Percentiles rank a stretch among this genome's conserved stretches.
phyloP scores from a whole-genome alignment of 2,329 filamentous ascomycete species.

The Karstenula rhodostoma region DNA sequence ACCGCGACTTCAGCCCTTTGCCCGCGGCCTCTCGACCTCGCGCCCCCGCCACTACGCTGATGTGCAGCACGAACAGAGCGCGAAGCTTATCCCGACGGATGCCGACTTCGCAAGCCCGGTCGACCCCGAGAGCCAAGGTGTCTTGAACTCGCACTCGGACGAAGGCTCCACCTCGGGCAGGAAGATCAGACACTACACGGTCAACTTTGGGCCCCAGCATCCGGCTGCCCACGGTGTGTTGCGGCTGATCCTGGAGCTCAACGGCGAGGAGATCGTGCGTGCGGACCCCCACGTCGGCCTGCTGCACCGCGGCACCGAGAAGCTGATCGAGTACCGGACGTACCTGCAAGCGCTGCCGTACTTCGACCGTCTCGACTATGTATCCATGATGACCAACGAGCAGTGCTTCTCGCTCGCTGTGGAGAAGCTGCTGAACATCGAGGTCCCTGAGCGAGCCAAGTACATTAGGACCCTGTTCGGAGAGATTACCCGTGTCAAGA shows the following conservation, averaged over 20 bases:
- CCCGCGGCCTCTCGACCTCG: conserved; percentile 73
- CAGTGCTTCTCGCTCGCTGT: conserved; percentile 95
- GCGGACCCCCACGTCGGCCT: conserved; percentile 96
- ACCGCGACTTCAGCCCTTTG: conserved; percentile 54
- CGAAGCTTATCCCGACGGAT: conserved; percentile 71
- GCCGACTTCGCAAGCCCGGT: conserved; percentile 66
- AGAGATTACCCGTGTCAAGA: conserved; percentile 91
- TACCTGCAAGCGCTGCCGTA: conserved; percentile 98
- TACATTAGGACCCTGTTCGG: conserved; percentile 96
- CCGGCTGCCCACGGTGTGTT: conserved; percentile 98
- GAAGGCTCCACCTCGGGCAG: conserved; percentile 65
- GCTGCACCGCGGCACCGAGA: conserved; percentile 96
- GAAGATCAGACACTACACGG: conserved; percentile 98
- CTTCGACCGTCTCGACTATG: conserved; percentile 98
- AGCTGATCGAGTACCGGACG: conserved; percentile 99
- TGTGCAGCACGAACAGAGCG: conserved; percentile 58
- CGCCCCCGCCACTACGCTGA: conserved; percentile 69
- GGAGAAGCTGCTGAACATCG: conserved; percentile 96
- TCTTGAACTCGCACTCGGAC: conserved; percentile 54
- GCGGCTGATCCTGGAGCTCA: conserved; percentile 95
- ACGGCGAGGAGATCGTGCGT: conserved; percentile 96
- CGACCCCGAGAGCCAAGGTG: conserved; percentile 54
- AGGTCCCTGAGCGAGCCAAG: conserved; percentile 94
- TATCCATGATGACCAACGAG: conserved; percentile 99
- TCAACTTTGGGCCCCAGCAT: conserved; percentile 99